Conservation (phyloP, 257 asterid genomes). For the Handroanthus guayacan region DNA sequence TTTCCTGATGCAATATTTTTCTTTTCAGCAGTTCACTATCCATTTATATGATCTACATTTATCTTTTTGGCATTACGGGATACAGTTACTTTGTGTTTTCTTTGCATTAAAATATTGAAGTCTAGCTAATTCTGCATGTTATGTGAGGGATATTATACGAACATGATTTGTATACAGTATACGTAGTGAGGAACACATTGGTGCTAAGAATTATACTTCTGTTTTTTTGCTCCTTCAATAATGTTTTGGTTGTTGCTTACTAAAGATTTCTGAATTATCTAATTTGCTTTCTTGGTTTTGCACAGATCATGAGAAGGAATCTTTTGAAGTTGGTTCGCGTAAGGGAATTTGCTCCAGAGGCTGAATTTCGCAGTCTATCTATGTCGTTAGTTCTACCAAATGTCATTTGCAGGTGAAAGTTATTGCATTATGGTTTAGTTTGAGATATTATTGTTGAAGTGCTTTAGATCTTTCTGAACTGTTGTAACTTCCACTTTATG, state of each 20-base stretch:
- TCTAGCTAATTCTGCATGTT: neutral
- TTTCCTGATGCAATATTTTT: neutral
- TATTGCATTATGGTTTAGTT: neutral
- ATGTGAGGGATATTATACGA: slow-evolving; percentile 5
- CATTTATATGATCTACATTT: neutral
- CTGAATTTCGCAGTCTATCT: slow-evolving; percentile 62
- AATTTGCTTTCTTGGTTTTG: slow-evolving; percentile 26
- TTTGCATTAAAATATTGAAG: slow-evolving; percentile 8
- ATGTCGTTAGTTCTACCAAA: slow-evolving; percentile 74
- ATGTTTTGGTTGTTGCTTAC: slow-evolving; percentile 2
- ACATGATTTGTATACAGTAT: neutral
- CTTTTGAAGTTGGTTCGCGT: slow-evolving; percentile 80
- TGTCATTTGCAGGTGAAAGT: slow-evolving; percentile 87
- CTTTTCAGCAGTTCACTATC: slow-evolving; percentile 20
- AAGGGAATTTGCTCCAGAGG: slow-evolving; percentile 96
- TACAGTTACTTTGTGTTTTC: neutral
- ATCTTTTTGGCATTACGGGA: neutral
- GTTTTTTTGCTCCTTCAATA: neutral
- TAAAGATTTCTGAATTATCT: slow-evolving; percentile 8
- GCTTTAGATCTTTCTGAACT: neutral
- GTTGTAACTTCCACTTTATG: neutral
- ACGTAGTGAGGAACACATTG: slow-evolving; percentile 2
- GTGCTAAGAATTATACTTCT: neutral
- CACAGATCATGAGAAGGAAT: slow-evolving; percentile 95
- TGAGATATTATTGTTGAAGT: neutral